Percentiles rank a stretch among this genome's conserved stretches.
These are phyloP conservation scores for Primulina tabacum DNA, from an alignment of 257 asterid species.

Conservation along the genomic window DNA sequence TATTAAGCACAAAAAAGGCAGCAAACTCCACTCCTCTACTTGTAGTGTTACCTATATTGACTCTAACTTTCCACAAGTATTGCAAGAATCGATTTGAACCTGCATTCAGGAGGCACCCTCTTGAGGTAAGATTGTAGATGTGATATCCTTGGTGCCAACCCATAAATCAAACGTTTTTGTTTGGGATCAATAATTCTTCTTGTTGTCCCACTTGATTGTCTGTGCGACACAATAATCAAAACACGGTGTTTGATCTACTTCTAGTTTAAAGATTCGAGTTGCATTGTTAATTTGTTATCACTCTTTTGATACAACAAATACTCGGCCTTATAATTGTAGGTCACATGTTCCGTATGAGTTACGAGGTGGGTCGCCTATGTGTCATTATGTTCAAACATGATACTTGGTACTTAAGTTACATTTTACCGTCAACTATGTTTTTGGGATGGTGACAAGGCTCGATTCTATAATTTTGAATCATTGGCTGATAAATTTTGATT, in stretches of 20 bases:
- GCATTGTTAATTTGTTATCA: no score
- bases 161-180: not conserved
- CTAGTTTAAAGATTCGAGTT: not conserved
- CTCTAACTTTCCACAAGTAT: conserved; percentile 44
- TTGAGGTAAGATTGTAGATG: conserved; percentile 36
- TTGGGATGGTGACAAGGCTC: not conserved
- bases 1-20: conserved; percentile 55
- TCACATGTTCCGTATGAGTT: not conserved
- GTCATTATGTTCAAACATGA: not conserved
- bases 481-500: not conserved
- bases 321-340: not conserved
- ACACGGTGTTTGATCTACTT: not conserved
- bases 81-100: conserved; percentile 59
- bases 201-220: not conserved
- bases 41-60: conserved; percentile 39
- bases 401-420: not conserved
- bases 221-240: not conserved
- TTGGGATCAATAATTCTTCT: no score
- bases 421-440: no score
- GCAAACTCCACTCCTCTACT: conserved; percentile 50
- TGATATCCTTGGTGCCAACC: not conserved
- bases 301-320: not conserved
- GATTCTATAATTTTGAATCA: not conserved
- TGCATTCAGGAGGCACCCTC: conserved; percentile 53
- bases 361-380: not conserved